Evolutionary conservation across 129 eudicot species (phyloP).

Genomic region (Pulicaria dysenterica): DNA sequence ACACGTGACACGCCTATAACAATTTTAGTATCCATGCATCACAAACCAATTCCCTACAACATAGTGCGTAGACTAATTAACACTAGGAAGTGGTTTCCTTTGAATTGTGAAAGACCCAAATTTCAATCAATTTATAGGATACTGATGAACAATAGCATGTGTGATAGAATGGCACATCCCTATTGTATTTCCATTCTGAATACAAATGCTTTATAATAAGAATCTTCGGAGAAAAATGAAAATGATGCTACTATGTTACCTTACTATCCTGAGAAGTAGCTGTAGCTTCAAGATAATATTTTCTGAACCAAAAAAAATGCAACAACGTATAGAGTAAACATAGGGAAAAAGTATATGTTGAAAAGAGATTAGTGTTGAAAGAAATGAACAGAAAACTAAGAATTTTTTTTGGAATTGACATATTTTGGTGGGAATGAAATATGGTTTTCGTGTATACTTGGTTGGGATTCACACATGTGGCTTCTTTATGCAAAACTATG

Average conservation of each 20-base stretch:
- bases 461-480: too few species aligned
- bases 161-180: neutral
- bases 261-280: conserved; percentile 44
- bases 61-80: neutral
- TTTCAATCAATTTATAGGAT: conserved; percentile 3
- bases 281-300: conserved; percentile 44
- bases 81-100: neutral
- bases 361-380: too few species aligned
- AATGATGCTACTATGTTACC: conserved; percentile 39
- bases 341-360: too few species aligned
- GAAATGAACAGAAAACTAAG: neutral
- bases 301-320: conserved; percentile 48
- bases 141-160: neutral
- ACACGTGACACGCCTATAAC: neutral
- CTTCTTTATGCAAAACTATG: too few species aligned
- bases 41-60: neutral
- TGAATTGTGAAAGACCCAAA: neutral
- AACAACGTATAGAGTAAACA: conserved; percentile 7
- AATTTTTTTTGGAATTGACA: too few species aligned
- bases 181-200: neutral
- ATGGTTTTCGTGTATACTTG: too few species aligned
- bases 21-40: neutral
- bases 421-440: too few species aligned
- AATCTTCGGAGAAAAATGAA: neutral
- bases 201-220: neutral